Conservation (phyloP, 768 basidiomycete genomes). For the Saitozyma sp. region DNA sequence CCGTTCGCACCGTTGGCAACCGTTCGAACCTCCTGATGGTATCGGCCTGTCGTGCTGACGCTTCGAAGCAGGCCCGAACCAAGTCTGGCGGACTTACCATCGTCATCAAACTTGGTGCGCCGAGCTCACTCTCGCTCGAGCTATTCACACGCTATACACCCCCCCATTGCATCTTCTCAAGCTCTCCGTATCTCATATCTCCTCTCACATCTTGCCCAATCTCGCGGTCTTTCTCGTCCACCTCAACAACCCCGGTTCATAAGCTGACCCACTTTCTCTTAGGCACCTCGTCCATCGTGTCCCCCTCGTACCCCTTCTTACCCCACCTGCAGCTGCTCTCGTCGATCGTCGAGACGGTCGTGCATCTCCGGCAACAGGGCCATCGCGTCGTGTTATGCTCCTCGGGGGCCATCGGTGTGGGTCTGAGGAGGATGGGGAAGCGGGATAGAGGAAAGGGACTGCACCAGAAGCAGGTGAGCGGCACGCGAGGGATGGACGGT, state of each 20-base stretch:
- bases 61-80: constrained; percentile 8
- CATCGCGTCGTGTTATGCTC: constrained; percentile 95
- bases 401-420: constrained; percentile 97
- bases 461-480: constrained; percentile 84
- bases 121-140: neutral
- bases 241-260: neutral
- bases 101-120: constrained; percentile 79
- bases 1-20: too few relatives aligned
- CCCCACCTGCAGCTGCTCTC: constrained; percentile 89
- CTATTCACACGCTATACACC: neutral
- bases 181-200: neutral
- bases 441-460: constrained; percentile 76
- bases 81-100: constrained; percentile 58
- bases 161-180: neutral
- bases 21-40: too few relatives aligned
- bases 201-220: neutral
- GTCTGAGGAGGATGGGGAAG: constrained; percentile 85
- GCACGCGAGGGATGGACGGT: neutral
- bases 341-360: constrained; percentile 85
- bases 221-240: neutral
- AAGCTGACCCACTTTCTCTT: too few relatives aligned
- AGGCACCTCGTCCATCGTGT: constrained; percentile 97
- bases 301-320: constrained; percentile 80
- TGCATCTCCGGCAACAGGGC: constrained; percentile 71
- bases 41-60: too few relatives aligned